phyloP scores from a whole-genome alignment of 495 filamentous ascomycete species.

The Stereocaulon alpinum region DNA sequence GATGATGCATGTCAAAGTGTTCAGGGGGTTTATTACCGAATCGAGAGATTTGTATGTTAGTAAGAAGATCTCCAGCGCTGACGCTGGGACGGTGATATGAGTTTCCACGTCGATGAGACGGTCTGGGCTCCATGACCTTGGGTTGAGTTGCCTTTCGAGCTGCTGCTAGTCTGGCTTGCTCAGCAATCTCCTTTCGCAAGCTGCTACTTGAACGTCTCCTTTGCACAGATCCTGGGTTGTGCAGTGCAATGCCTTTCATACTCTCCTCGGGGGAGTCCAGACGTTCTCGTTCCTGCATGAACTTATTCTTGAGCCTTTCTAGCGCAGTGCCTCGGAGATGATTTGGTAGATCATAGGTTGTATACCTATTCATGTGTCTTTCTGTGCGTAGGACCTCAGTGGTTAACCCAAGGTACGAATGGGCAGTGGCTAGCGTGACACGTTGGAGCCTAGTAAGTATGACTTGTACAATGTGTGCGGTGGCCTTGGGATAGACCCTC shows the following conservation, averaged over 20 bases:
- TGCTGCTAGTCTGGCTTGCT: conserved; percentile 49
- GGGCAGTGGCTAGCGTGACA: conserved; percentile 86
- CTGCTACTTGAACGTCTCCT: conserved; percentile 63
- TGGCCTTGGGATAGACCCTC: conserved; percentile 89
- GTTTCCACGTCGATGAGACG: neutral
- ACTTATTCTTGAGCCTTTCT: conserved; percentile 86
- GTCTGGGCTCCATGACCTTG: conserved; percentile 24
- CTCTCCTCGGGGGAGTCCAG: conserved; percentile 66
- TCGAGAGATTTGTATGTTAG: conserved; percentile 65
- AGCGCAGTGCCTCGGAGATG: conserved; percentile 77
- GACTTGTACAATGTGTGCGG: conserved; percentile 94
- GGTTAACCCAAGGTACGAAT: conserved; percentile 85
- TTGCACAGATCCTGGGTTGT: conserved; percentile 62
- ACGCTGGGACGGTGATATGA: conserved; percentile 28
- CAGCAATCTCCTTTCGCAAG: conserved; percentile 70
- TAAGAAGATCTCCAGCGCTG: conserved; percentile 70
- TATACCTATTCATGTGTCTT: conserved; percentile 83
- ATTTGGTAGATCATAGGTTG: conserved; percentile 83
- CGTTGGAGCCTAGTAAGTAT: conserved; percentile 89
- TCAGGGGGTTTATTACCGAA: conserved; percentile 29
- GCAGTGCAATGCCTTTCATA: conserved; percentile 88
- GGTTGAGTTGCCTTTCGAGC: conserved; percentile 24
- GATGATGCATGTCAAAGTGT: conserved; percentile 6
- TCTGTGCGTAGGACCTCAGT: conserved; percentile 87
- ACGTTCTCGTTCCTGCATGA: conserved; percentile 73